These are phyloP conservation scores for Setomelanomma holmii DNA, from an alignment of 2,329 filamentous ascomycete species.

Conservation along the genomic window DNA sequence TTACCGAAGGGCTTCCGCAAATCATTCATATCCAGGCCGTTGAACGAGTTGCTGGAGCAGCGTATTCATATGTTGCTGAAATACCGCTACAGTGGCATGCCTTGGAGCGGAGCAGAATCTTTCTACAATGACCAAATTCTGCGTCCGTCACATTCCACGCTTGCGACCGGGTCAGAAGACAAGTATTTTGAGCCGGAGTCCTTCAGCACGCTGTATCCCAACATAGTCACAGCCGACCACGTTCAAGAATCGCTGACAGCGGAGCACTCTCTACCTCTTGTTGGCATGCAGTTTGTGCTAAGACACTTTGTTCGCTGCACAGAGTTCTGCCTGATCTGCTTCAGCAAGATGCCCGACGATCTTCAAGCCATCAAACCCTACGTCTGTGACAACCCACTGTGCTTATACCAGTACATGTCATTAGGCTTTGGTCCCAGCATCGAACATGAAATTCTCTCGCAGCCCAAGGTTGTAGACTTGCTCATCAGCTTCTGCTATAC, in stretches of 20 bases:
- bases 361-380: constrained; percentile 76
- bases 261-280: constrained; percentile 62
- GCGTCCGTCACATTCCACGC: constrained; percentile 33
- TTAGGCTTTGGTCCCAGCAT: constrained; percentile 86
- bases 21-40: constrained; percentile 74
- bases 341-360: constrained; percentile 68
- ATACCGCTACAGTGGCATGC: constrained; percentile 61
- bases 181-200: constrained; percentile 48
- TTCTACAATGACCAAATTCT: constrained; percentile 59
- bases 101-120: constrained; percentile 73
- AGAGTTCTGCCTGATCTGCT: constrained; percentile 87
- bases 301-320: constrained; percentile 81
- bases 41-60: constrained; percentile 72
- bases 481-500: constrained; percentile 82
- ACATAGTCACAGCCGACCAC: constrained; percentile 60
- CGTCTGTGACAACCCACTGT: constrained; percentile 77
- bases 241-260: constrained; percentile 44
- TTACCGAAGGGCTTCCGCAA: constrained; percentile 55
- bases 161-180: constrained; percentile 45
- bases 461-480: constrained; percentile 84
- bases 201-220: constrained; percentile 48
- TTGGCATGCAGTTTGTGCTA: constrained; percentile 76
- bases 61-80: constrained; percentile 69
- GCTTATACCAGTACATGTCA: constrained; percentile 86
- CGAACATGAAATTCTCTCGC: constrained; percentile 80